Conservation (phyloP, 106 monocot genomes). For the Acorus gramineus region DNA sequence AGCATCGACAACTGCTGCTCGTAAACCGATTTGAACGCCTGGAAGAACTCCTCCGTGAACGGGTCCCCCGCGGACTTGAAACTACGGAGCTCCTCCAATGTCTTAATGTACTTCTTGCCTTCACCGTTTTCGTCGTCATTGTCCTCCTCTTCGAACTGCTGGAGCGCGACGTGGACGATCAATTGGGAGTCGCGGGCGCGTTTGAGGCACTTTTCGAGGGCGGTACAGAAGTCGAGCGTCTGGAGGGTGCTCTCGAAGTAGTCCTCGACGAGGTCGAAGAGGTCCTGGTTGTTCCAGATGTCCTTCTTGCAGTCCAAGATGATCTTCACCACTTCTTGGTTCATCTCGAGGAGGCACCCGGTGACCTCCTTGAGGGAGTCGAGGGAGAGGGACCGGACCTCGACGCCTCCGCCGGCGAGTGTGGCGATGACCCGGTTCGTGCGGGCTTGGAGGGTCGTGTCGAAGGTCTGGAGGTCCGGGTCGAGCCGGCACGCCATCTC, state of each 20-base stretch:
- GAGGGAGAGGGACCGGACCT: conserved; percentile 66
- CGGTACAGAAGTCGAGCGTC: conserved; percentile 84
- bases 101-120: conserved; percentile 36
- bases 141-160: conserved; percentile 49
- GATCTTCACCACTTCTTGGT: conserved; percentile 84
- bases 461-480: conserved; percentile 65
- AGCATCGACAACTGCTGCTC: conserved; percentile 60
- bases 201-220: conserved; percentile 73
- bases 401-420: conserved; percentile 45
- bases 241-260: conserved; percentile 85
- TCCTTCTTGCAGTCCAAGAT: conserved; percentile 95
- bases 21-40: conserved; percentile 60
- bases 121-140: conserved; percentile 16
- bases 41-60: conserved; percentile 75
- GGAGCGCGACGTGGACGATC: conserved; percentile 67
- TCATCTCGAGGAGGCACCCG: conserved; percentile 82
- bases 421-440: conserved; percentile 72
- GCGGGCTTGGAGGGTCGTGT: conserved; percentile 62
- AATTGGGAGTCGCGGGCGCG: conserved; percentile 67
- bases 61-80: conserved; percentile 63
- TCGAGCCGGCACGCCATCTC: conserved; percentile 60
- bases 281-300: conserved; percentile 78
- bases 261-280: conserved; percentile 79
- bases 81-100: conserved; percentile 52
- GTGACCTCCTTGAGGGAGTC: conserved; percentile 71